Base-by-base conservation (phyloP, 768 basidiomycete species). In the Dentipellis sp. region DNA sequence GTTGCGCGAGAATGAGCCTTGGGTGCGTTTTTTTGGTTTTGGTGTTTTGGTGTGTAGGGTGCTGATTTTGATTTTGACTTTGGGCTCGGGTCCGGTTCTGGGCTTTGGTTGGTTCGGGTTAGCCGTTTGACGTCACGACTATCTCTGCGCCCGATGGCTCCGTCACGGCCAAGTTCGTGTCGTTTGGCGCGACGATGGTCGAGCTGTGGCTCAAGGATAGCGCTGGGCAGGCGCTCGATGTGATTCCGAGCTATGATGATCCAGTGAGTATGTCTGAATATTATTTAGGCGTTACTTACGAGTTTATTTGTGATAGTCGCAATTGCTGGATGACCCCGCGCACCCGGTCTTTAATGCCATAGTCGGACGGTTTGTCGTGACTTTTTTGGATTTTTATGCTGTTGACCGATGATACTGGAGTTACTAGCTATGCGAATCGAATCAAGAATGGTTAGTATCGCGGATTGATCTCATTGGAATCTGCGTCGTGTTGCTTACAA, bases 231-330 rank as follows among this genome's bases (percentile, higher is more conserved):
- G 57, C 69, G 5, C 69, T 76, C 49, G 80, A 83, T 64, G 74
- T 84, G 10, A 69, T 82, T n/a, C 69, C 82, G 1, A 81, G 81
- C 1, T 83, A 80, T 59, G 80, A 82, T 59, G 75, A 82, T 60
- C 77, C 76, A 55, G 77, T 77, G 50, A 56, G 69, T 69, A 60
- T 1, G 6, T 6, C 29, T 29, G 29, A 6, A 6, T 29, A 29
- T 29, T 6, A 3, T 29, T 3, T 29, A 45, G 5, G n/a, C 42
- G 22, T 14, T 16, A 22, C 37, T 23, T 12, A 50, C 19, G 11
- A 29, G 6, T 16, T 45, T 16, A 7, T n/a, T 60, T 22, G n/a
- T 36, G 14, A 9, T 52, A 79, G 76, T 68, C 72, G 7, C 61
- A 62, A 11, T 64, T 79, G 37, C 62, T 73, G 35, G 75, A 71